Evolutionary conservation across 345 rosid genomes (phyloP), one percentile per base, ranked within the genome.

Genomic region (Mallotus nudiflorus): DNA sequence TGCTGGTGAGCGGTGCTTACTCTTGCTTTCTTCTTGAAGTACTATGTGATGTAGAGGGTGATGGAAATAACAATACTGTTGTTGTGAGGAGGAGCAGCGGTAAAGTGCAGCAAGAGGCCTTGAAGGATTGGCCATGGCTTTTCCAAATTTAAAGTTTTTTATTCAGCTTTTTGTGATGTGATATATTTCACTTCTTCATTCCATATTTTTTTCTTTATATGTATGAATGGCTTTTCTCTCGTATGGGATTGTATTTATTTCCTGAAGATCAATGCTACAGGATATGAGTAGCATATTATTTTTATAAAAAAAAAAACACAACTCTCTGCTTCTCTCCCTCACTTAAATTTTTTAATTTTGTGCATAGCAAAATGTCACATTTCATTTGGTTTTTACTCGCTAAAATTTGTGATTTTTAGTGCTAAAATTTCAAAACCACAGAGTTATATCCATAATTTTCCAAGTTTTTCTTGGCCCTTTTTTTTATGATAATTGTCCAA

Each of bases 11-110:
- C 75, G 13, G 97, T 85, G 66, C 83, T 94, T 24, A 88, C 87
- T 5, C 90, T 94, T 54, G 98, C 98, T 13, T 94, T 94, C 75
- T 88, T 91, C 88, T 77, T 94, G 75, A 91, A 87, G 83, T 91
- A 88, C 65, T 84, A 86, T 39, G 87, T 7, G 87, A 81, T 39
- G 87, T 88, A 2, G 94, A 89, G 20, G 87, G 89, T 19, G 84
- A 69, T 68, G 84, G 46, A 52, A 69, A 52, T 15, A 60, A 73
- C 28, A 67, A 31, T 16, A 4, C 2, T 57, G 54, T 6, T 31
- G 11, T 14, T 40, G 76, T 69, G 5, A 45, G 69, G 78, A 88
- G 65, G 84, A 84, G 86, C 24, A 87, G 81, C 60, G 85, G 88
- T 11, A 89, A 87, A 73, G 93, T 93, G 66, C 85, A 87, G 70